Conservation (phyloP, 176 grass and related monocot genomes). For the Dendrocalamus sinicus region DNA sequence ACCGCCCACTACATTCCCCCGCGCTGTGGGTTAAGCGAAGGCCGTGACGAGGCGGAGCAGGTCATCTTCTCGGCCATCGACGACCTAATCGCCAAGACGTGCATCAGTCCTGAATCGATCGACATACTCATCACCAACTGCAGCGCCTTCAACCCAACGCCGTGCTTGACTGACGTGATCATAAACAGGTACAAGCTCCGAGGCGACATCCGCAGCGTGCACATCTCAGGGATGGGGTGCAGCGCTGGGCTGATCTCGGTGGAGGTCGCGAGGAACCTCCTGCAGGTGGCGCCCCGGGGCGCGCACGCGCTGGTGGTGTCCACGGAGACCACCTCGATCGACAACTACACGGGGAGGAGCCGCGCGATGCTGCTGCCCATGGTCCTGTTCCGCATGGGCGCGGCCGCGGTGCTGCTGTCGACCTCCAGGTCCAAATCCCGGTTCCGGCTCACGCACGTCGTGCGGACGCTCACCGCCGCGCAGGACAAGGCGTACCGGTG, state of each 20-base stretch:
- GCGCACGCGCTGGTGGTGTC: conserved; percentile 40
- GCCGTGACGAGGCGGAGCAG: conserved; percentile 25
- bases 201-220: background rate
- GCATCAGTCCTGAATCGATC: background rate
- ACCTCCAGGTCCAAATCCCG: background rate
- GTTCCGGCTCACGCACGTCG: conserved; percentile 40
- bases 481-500: conserved; percentile 32
- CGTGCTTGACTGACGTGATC: conserved; percentile 40
- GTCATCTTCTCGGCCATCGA: conserved; percentile 39
- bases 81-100: conserved; percentile 38
- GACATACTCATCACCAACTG: conserved; percentile 45
- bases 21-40: background rate
- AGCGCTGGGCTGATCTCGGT: conserved; percentile 46
- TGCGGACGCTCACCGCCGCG: conserved; percentile 39
- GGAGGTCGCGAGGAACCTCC: conserved; percentile 23
- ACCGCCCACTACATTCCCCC: background rate
- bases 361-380: conserved; percentile 29
- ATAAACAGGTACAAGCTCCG: conserved; percentile 39
- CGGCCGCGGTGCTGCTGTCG: conserved; percentile 13
- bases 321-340: conserved; percentile 27
- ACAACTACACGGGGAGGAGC: conserved; percentile 24
- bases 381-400: conserved; percentile 47
- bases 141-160: conserved; percentile 30
- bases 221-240: conserved; percentile 53
- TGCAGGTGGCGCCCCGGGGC: background rate